These are phyloP conservation scores for Nitzschia sp. DNA, from an alignment of 108 stramenopile species.

Conservation along the genomic window DNA sequence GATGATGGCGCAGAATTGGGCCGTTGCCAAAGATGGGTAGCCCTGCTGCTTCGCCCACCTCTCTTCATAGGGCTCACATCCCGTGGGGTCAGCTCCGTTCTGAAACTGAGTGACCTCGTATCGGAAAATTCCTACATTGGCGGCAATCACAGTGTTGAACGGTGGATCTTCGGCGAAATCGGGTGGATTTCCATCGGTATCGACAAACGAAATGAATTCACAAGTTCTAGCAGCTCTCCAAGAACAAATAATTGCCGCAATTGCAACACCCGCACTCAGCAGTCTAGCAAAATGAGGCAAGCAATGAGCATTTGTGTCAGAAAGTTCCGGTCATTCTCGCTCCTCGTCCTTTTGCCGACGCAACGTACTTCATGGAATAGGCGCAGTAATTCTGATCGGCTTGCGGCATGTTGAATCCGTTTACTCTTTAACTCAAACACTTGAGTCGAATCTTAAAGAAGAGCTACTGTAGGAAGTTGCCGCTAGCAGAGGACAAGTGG, in stretches of 20 bases:
- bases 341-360: neutral
- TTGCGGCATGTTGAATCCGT: conserved; percentile 20
- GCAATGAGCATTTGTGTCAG: neutral
- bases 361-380: conserved; percentile 23
- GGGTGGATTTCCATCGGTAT: conserved; percentile 25
- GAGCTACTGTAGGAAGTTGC: too few relatives aligned
- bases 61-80: conserved; percentile 9
- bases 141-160: conserved; percentile 20
- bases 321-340: neutral
- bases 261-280: conserved; percentile 1
- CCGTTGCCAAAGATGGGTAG: conserved; percentile 25
- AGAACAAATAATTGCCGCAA: conserved; percentile 3
- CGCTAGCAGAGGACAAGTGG: too few relatives aligned
- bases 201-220: conserved; percentile 18
- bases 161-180: conserved; percentile 21
- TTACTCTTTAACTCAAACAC: too few relatives aligned
- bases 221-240: conserved; percentile 11
- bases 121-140: conserved; percentile 26
- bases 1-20: conserved; percentile 25
- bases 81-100: neutral
- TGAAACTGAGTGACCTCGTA: conserved; percentile 15
- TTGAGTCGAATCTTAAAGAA: too few relatives aligned
- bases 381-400: neutral
- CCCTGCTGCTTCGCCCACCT: conserved; percentile 1
- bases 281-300: neutral